phyloP scores from a whole-genome alignment of 805 yeast species.

The Naumovozyma castellii region DNA sequence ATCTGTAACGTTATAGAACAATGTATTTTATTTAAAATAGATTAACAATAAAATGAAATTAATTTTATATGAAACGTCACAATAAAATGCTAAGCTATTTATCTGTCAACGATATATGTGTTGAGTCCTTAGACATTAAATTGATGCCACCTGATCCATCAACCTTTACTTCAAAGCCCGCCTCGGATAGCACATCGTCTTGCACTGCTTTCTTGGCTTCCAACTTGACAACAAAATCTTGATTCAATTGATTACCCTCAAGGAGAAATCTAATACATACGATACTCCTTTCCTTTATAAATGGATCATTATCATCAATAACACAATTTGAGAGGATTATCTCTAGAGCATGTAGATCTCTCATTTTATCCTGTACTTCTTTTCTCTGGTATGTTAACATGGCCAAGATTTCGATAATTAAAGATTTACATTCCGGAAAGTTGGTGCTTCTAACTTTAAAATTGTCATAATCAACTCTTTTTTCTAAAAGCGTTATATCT shows the following conservation, averaged over 20 bases:
- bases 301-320: constrained; percentile 84
- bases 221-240: constrained; percentile 60
- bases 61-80: too few species aligned
- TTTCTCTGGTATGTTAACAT: constrained; percentile 43
- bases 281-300: constrained; percentile 73
- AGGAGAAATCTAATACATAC: constrained; percentile 65
- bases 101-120: too few species aligned
- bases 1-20: neutral
- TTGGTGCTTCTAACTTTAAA: constrained; percentile 23
- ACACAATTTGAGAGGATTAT: constrained; percentile 70
- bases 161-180: constrained; percentile 71
- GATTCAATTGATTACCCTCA: constrained; percentile 57
- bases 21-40: neutral
- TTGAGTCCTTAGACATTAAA: constrained; percentile 25
- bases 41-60: too few species aligned
- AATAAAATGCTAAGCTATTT: too few species aligned
- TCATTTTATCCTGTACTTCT: constrained; percentile 54
- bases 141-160: constrained; percentile 55
- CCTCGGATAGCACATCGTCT: constrained; percentile 50
- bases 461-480: constrained; percentile 18
- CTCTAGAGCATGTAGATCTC: constrained; percentile 61
- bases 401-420: constrained; percentile 58
- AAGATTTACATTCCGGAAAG: constrained; percentile 59
- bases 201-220: constrained; percentile 66
- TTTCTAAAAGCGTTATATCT: constrained; percentile 22